Conservation (phyloP, 2,329 filamentous ascomycete genomes). For the Ophiocordyceps sinensis region DNA sequence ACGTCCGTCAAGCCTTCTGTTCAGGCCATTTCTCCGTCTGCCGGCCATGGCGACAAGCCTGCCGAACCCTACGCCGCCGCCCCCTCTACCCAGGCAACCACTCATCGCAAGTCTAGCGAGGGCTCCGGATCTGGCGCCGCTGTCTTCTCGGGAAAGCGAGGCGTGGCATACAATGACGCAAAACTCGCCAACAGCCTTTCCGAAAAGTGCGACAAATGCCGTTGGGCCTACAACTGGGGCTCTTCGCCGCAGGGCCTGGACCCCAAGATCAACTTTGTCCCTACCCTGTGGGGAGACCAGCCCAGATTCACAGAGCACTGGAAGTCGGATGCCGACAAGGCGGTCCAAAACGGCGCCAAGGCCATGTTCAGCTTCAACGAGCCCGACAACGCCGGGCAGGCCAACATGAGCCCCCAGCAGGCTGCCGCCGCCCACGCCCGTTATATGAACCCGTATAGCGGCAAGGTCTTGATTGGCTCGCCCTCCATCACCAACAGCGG, state of each 20-base stretch:
- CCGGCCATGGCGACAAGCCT: too few species aligned
- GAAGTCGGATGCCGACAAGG: conserved; percentile 31
- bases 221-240: conserved; percentile 60
- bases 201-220: conserved; percentile 23
- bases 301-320: conserved; percentile 32
- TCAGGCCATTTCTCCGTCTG: background rate
- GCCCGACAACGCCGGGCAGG: conserved; percentile 46
- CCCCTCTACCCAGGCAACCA: background rate
- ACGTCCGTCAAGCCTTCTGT: conserved; percentile 11
- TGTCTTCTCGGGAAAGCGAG: conserved; percentile 37
- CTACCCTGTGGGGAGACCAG: conserved; percentile 48
- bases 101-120: background rate
- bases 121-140: background rate
- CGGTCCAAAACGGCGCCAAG: conserved; percentile 38
- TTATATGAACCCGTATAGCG: conserved; percentile 40
- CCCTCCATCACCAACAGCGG: conserved; percentile 50
- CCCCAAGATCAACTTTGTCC: conserved; percentile 41
- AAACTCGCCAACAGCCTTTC: conserved; percentile 36
- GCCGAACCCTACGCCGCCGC: background rate
- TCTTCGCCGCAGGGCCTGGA: conserved; percentile 26
- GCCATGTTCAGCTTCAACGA: conserved; percentile 58
- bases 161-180: conserved; percentile 52
- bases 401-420: conserved; percentile 36
- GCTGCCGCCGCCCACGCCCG: conserved; percentile 39
- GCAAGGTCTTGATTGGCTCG: conserved; percentile 37